Conservation (phyloP, 2,329 filamentous ascomycete genomes). For the Allantophomopsis lycopodina region DNA sequence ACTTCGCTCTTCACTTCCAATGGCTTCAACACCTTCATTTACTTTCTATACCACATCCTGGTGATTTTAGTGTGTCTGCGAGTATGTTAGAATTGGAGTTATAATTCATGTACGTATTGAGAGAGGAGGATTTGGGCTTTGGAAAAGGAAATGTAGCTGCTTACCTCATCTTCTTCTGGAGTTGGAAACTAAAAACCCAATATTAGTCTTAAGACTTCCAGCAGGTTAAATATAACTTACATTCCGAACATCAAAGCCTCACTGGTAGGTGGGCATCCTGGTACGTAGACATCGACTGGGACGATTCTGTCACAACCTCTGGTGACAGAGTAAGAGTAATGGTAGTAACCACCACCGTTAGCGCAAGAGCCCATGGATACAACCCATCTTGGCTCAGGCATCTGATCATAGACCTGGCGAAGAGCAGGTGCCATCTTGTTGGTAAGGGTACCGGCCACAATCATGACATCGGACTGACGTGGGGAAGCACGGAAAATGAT, state of each 20-base stretch:
- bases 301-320: constrained; percentile 65
- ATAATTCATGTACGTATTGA: no score
- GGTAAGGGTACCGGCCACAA: constrained; percentile 81
- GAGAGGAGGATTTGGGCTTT: no score
- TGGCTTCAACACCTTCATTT: constrained; percentile 8
- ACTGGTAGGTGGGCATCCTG: constrained; percentile 52
- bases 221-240: not conserved
- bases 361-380: constrained; percentile 73
- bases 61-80: constrained; percentile 31
- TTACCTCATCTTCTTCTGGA: constrained; percentile 57
- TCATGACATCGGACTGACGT: constrained; percentile 84
- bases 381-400: constrained; percentile 85
- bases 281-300: constrained; percentile 70
- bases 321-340: constrained; percentile 70
- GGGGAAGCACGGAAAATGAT: constrained; percentile 87
- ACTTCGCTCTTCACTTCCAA: no score
- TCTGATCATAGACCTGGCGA: constrained; percentile 87
- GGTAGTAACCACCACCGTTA: constrained; percentile 77
- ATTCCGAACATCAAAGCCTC: constrained; percentile 45
- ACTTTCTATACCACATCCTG: constrained; percentile 43
- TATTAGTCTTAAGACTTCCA: constrained; percentile 1
- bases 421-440: constrained; percentile 95
- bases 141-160: no score
- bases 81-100: no score
- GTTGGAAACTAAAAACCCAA: constrained; percentile 38